Evolutionary conservation across 225 moss, liverwort and hornwort genomes (phyloP), one percentile per base, ranked within the genome.

Genomic region (Sphagnum tenellum): DNA sequence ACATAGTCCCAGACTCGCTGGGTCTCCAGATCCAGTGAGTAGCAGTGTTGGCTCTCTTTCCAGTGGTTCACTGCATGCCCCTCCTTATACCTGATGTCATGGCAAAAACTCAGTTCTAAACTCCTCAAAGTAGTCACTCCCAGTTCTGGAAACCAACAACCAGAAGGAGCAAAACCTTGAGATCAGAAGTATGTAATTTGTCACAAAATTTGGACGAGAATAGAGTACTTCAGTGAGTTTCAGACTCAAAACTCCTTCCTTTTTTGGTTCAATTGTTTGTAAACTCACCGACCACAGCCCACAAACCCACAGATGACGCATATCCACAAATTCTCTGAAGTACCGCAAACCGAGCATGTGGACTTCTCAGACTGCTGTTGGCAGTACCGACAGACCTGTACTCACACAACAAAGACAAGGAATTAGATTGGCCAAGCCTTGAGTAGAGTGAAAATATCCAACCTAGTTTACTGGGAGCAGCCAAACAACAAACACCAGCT

Each of bases 1-100:
- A 93, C 98, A 66, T 98, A 98, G 70, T 98, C 98, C 93, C 98
- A 98, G 51, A 98, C 98, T 12, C 87, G 87, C 66, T 98, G 93
- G 14, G 90, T 90, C 77, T 98, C 98, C 45, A 93, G 83, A 72
- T 98, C 98, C 68, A 98, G 78, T 14, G 98, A 93, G 67, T 98
- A 98, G 67, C 98, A 93, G 67, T 98, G 93, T 45, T 93, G 83
- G 49, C 85, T 87, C 69, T 93, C 93, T 71, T 93, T 84, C 93
- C 89, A 98, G 71, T 98, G 98, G 68, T 93, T 98, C 62, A 84
- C 83, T 75, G 93, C 93, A 81, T 98, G 98, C 46, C 93, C 86
- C 67, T 87, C 98, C 74, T 98, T 81, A 70, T 93, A 98, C 67
- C 91, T 94, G 75, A 48, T n/a, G 70, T 49, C 9, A 47, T 29